Evolutionary conservation across 2,329 filamentous ascomycete species (phyloP).

Genomic region (Graphilbum sp.): DNA sequence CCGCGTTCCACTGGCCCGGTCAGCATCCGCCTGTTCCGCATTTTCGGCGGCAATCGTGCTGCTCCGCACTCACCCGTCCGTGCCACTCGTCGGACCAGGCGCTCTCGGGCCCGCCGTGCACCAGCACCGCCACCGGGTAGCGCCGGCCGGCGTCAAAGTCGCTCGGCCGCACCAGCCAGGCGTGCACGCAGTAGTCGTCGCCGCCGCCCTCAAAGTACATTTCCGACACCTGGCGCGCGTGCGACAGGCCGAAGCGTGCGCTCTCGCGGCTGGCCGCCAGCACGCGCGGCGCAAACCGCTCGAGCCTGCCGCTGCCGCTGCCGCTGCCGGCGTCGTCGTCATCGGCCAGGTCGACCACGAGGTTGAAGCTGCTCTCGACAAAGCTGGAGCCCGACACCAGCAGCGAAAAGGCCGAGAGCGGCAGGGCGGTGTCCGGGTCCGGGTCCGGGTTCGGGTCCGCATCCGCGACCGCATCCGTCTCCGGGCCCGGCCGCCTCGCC

Average conservation of each 20-base stretch:
- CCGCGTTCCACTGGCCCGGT: constrained; percentile 26
- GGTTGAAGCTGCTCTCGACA: constrained; percentile 21
- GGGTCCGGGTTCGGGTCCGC: too few species aligned
- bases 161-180: constrained; percentile 22
- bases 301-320: background rate
- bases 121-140: constrained; percentile 21
- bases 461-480: background rate
- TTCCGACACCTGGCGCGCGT: constrained; percentile 20
- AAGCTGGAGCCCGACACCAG: constrained; percentile 21
- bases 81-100: constrained; percentile 31
- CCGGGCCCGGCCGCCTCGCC: background rate
- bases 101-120: constrained; percentile 24
- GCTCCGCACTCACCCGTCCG: background rate
- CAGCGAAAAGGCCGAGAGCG: constrained; percentile 9
- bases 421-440: too few species aligned
- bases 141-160: constrained; percentile 19
- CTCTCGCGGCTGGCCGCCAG: constrained; percentile 17
- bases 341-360: constrained; percentile 15
- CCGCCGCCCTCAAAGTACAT: constrained; percentile 23
- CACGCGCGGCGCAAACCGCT: constrained; percentile 10
- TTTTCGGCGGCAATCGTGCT: too few species aligned
- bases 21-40: background rate
- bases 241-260: constrained; percentile 16
- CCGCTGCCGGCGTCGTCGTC: background rate
- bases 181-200: constrained; percentile 18